Evolutionary conservation across 768 basidiomycete species (phyloP), one percentile per base, ranked within the genome.

Genomic region (Trametes maxima): DNA sequence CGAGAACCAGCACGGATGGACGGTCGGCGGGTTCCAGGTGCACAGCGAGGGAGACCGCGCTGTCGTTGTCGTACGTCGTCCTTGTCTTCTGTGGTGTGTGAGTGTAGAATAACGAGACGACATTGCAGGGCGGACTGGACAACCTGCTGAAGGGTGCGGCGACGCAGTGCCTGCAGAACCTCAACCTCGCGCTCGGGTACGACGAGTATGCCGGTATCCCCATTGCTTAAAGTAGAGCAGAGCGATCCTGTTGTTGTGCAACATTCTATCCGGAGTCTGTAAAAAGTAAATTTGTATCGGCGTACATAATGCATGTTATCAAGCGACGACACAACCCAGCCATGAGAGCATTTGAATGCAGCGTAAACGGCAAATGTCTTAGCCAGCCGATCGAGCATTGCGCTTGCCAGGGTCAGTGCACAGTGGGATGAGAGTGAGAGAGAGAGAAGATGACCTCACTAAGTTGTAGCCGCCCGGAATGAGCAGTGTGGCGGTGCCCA

Each of bases 121-220:
- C 28, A 33, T n/a, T 48, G 7, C 63, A 94, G 92, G 96, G 94
- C 50, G 95, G 95, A 0, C 76, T 99, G 69, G 97, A 99, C 72
- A 99, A 99, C 77, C 77, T 99, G 58, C 80, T 99, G 63, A 99
- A 99, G 75, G 97, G 97, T 7, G 97, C 97, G 51, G 97, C 97
- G 17, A 98, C 96, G n/a, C 97, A 99, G 74, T 98, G 96, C 74
- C 72, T 99, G 22, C 60, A 95, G 89, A 97, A 97, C 73, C 76
- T 97, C 71, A 97, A 96, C 77, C 80, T 96, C 53, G 87, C 92
- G 2, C 81, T 97, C 36, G 94, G 94, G 8, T 91, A 88, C 64
- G 90, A 93, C 56, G 94, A 95, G 69, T 88, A 84, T 65, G 84
- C 84, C 4, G 94, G 94, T 2, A 92, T 95, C 60, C 86, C 89